phyloP scores from a whole-genome alignment of 176 grass and related monocot species.

The Eleusine coracana region DNA sequence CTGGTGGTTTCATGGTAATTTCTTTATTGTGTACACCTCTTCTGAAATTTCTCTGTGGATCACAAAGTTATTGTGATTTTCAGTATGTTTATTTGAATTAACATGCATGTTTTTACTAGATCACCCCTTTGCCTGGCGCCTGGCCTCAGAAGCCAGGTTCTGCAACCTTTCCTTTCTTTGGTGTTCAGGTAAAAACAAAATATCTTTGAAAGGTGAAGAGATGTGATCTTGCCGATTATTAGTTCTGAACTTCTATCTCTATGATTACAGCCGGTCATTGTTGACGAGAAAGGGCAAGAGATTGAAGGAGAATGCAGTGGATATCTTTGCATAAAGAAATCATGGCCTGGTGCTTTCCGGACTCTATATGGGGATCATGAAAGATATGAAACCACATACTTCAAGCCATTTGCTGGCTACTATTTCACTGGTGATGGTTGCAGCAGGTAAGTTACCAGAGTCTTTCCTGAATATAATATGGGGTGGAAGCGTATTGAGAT shows the following conservation, averaged over 20 bases:
- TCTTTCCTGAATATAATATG: background rate
- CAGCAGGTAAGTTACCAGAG: conserved; percentile 60
- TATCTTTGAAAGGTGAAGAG: conserved; percentile 30
- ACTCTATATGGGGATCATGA: conserved; percentile 93
- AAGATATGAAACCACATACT: conserved; percentile 99
- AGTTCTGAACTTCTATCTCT: conserved; percentile 2
- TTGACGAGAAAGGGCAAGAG: conserved; percentile 93
- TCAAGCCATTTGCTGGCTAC: conserved; percentile 93
- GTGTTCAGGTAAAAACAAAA: conserved; percentile 73
- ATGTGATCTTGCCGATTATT: background rate
- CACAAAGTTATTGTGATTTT: conserved; percentile 19
- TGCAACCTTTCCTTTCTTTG: conserved; percentile 95
- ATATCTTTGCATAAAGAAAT: conserved; percentile 98
- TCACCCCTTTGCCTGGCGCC: conserved; percentile 87
- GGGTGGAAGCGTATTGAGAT: background rate
- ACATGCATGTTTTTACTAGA: conserved; percentile 58
- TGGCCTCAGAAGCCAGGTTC: conserved; percentile 99
- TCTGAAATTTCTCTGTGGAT: conserved; percentile 25
- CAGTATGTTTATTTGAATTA: conserved; percentile 15
- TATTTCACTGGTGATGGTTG: conserved; percentile 98
- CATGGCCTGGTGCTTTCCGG: conserved; percentile 96
- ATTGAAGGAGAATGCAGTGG: conserved; percentile 94
- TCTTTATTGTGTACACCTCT: background rate
- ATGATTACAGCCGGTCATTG: conserved; percentile 67
- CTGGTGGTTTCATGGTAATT: conserved; percentile 97